phyloP scores from a whole-genome alignment of 768 basidiomycete genomes.

The Chiua virens region DNA sequence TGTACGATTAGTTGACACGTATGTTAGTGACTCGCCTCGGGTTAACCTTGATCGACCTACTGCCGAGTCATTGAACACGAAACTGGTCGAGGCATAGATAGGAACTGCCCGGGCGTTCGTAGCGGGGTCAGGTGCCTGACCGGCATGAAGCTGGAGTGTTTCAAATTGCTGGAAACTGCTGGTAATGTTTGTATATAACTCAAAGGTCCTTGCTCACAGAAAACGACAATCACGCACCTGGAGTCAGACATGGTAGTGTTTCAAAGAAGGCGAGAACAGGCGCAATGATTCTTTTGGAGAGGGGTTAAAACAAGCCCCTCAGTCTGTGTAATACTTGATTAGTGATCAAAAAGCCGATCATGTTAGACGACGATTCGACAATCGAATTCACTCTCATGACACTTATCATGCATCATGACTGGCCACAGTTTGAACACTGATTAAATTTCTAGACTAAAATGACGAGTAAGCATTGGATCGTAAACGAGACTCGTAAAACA shows the following conservation, averaged over 20 bases:
- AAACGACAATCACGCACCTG: slow-evolving; percentile 2
- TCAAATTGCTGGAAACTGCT: slow-evolving; percentile 55
- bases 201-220: not conserved
- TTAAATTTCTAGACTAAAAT: not conserved
- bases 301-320: no score
- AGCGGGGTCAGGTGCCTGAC: slow-evolving; percentile 57
- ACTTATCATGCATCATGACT: no score
- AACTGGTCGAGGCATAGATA: slow-evolving; percentile 74
- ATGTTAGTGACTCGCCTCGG: no score
- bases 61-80: slow-evolving; percentile 62
- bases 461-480: not conserved
- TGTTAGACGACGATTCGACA: no score
- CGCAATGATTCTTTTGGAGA: no score
- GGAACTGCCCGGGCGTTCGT: slow-evolving; percentile 77
- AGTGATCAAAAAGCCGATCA: no score
- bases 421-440: no score
- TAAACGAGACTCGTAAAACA: not conserved
- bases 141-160: slow-evolving; percentile 78
- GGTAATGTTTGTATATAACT: not conserved
- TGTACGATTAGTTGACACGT: not conserved
- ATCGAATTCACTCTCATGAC: no score
- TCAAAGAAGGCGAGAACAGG: no score
- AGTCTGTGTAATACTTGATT: no score
- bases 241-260: slow-evolving; percentile 3
- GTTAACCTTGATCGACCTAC: slow-evolving; percentile 34